Evolutionary conservation across 495 filamentous ascomycete species (phyloP).

Genomic region (Aspergillus olivimuriae): DNA sequence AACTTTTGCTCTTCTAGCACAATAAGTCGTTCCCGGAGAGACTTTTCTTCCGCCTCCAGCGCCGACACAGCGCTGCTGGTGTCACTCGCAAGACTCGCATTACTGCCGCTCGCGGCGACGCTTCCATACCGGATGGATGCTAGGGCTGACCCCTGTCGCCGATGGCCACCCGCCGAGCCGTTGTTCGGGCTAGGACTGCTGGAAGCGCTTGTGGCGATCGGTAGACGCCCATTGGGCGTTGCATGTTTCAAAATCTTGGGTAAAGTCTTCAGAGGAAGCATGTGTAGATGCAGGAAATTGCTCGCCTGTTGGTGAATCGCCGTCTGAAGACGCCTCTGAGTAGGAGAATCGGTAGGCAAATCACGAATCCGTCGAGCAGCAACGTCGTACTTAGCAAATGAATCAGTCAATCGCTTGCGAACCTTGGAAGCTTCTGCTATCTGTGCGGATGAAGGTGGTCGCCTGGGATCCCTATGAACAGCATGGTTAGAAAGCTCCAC

Average conservation of each 20-base stretch:
- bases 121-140: constrained; percentile 54
- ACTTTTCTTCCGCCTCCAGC: constrained; percentile 81
- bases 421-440: constrained; percentile 86
- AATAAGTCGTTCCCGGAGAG: constrained; percentile 73
- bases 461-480: constrained; percentile 51
- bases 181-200: constrained; percentile 21
- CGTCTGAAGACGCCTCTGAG: constrained; percentile 73
- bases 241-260: constrained; percentile 75
- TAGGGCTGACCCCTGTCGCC: constrained; percentile 42
- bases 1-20: constrained; percentile 94
- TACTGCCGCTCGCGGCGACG: constrained; percentile 46
- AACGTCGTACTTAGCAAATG: constrained; percentile 83
- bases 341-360: constrained; percentile 62
- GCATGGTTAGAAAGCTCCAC: background rate
- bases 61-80: constrained; percentile 61
- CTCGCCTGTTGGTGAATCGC: constrained; percentile 77
- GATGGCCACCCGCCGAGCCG: constrained; percentile 27
- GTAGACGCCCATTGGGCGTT: constrained; percentile 36
- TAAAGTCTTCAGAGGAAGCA: constrained; percentile 83
- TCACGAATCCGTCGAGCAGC: constrained; percentile 80
- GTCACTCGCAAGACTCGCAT: constrained; percentile 50
- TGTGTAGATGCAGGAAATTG: constrained; percentile 82
- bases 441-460: constrained; percentile 66
- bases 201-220: constrained; percentile 27
- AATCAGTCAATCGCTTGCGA: constrained; percentile 83